Conservation (phyloP, 345 rosid species). For the Clarkia xantiana region DNA sequence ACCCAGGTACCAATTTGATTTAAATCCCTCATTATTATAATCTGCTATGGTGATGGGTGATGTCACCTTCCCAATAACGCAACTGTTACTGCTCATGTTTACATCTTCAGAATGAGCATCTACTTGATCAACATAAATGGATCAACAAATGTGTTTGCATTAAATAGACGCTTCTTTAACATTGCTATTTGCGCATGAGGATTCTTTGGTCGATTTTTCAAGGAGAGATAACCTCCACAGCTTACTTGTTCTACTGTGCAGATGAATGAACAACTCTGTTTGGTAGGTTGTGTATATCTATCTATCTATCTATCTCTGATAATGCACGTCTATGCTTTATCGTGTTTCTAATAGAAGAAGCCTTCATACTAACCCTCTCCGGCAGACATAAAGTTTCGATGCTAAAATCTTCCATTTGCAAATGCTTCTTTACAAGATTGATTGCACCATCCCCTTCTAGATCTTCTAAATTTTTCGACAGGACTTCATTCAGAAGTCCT, state of each 20-base stretch:
- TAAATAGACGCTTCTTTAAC: constrained; percentile 20
- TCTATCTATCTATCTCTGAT: too few relatives aligned
- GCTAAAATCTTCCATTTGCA: constrained; percentile 48
- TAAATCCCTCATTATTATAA: too few relatives aligned
- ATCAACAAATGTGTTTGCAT: constrained; percentile 18
- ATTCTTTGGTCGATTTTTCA: constrained; percentile 36
- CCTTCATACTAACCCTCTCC: constrained; percentile 33
- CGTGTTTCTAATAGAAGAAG: constrained; percentile 22
- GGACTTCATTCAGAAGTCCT: constrained; percentile 42
- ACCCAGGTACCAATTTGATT: too few relatives aligned
- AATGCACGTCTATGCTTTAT: constrained; percentile 32
- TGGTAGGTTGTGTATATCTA: constrained; percentile 39
- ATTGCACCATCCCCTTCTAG: constrained; percentile 47
- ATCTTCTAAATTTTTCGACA: constrained; percentile 30
- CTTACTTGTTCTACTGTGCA: constrained; percentile 14
- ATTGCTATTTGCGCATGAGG: constrained; percentile 27
- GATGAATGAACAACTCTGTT: constrained; percentile 20
- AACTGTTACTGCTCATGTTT: constrained; percentile 17
- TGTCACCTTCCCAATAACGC: constrained; percentile 11
- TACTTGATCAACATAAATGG: constrained; percentile 22
- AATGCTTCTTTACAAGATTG: constrained; percentile 34
- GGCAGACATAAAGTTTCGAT: constrained; percentile 39
- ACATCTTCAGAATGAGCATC: constrained; percentile 21
- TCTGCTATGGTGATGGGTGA: constrained; percentile 18
- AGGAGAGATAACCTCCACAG: constrained; percentile 17